These are phyloP conservation scores for Pyrus communis DNA, from an alignment of 306 rosid genomes.

Conservation along the genomic window DNA sequence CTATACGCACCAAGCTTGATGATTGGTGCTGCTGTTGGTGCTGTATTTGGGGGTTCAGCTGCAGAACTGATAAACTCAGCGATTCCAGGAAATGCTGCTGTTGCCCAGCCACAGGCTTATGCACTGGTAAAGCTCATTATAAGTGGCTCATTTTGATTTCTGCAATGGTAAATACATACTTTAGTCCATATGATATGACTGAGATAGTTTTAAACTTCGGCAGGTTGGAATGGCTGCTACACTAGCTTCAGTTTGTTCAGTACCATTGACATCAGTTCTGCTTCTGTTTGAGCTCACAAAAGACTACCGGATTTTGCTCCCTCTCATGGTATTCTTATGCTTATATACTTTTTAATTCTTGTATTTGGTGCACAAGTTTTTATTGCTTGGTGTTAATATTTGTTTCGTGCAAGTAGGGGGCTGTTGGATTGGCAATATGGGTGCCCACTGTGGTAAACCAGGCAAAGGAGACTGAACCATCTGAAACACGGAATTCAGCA, in stretches of 20 bases:
- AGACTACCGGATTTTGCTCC: constrained; percentile 94
- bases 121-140: constrained; percentile 57
- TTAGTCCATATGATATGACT: constrained; percentile 15
- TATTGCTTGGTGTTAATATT: constrained; percentile 3
- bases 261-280: constrained; percentile 92
- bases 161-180: not conserved
- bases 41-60: constrained; percentile 94
- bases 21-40: constrained; percentile 99
- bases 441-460: constrained; percentile 92
- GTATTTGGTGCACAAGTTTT: not conserved
- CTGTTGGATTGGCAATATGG: constrained; percentile 99
- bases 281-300: constrained; percentile 98
- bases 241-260: constrained; percentile 91
- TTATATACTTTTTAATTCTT: not conserved
- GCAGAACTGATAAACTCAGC: constrained; percentile 81
- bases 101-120: constrained; percentile 98
- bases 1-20: constrained; percentile 99
- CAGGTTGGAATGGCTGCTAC: constrained; percentile 99
- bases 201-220: constrained; percentile 10
- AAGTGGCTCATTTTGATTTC: not conserved
- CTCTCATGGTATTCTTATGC: constrained; percentile 74
- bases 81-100: constrained; percentile 96
- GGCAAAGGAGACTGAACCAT: constrained; percentile 53
- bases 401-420: constrained; percentile 52
- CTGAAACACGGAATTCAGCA: constrained; percentile 42